phyloP scores from a whole-genome alignment of 129 eudicot species.

The carrot (Daucus carota) region DH1_v3.0 NC_030384.2:40975001-40975500 shows the following conservation, averaged over 20 bases:
- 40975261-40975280: conserved; percentile 67
- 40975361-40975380: conserved; percentile 98
- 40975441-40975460: background rate
- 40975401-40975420: conserved; percentile 77
- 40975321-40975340: conserved; percentile 78
- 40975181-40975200: conserved; percentile 86
- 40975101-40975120: background rate
- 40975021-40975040: conserved; percentile 96
- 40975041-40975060: conserved; percentile 62
- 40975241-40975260: conserved; percentile 82
- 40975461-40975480: background rate
- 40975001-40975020: conserved; percentile 92
- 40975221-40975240: conserved; percentile 78
- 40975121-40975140: background rate
- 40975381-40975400: conserved; percentile 97
- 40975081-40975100: background rate
- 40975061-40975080: background rate
- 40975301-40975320: conserved; percentile 60
- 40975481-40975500: background rate
- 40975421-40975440: conserved; percentile 87
- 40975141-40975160: conserved; percentile 87
- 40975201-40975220: conserved; percentile 90
- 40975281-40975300: conserved; percentile 87
- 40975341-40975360: conserved; percentile 97
- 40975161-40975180: conserved; percentile 82